phyloP scores from a whole-genome alignment of 345 rosid genomes.

The Draba incana region DNA sequence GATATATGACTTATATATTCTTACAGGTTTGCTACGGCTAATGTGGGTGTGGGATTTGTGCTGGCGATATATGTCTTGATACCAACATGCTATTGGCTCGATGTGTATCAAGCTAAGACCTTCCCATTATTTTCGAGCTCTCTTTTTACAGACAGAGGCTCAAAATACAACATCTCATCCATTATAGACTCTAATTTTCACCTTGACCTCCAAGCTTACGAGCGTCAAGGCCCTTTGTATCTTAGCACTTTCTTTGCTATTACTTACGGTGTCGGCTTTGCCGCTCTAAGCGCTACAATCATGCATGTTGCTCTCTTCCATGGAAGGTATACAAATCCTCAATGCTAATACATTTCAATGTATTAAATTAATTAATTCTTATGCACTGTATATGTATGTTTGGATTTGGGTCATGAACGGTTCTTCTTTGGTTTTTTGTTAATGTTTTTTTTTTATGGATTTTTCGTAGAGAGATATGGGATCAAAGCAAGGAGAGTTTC shows the following conservation, averaged over 20 bases:
- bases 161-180: slow-evolving; percentile 70
- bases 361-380: not conserved
- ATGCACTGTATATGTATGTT: not conserved
- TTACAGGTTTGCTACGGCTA: slow-evolving; percentile 80
- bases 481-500: slow-evolving; percentile 80
- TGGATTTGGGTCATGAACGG: slow-evolving; percentile 3
- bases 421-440: slow-evolving; percentile 1
- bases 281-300: slow-evolving; percentile 81
- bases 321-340: slow-evolving; percentile 60
- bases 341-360: not conserved
- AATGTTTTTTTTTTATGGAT: not conserved
- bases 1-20: not conserved
- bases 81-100: slow-evolving; percentile 76
- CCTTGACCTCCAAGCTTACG: slow-evolving; percentile 73
- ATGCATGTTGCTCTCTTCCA: slow-evolving; percentile 87
- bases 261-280: slow-evolving; percentile 90
- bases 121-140: slow-evolving; percentile 84
- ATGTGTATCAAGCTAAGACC: slow-evolving; percentile 76
- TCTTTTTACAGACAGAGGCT: slow-evolving; percentile 69
- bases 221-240: slow-evolving; percentile 78
- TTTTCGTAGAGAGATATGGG: slow-evolving; percentile 78
- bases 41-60: slow-evolving; percentile 79
- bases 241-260: slow-evolving; percentile 86
- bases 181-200: slow-evolving; percentile 76
- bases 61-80: slow-evolving; percentile 74